These are phyloP conservation scores for Phytophthora parvispora DNA, from an alignment of 352 stramenopile genomes.

Conservation along the genomic window DNA sequence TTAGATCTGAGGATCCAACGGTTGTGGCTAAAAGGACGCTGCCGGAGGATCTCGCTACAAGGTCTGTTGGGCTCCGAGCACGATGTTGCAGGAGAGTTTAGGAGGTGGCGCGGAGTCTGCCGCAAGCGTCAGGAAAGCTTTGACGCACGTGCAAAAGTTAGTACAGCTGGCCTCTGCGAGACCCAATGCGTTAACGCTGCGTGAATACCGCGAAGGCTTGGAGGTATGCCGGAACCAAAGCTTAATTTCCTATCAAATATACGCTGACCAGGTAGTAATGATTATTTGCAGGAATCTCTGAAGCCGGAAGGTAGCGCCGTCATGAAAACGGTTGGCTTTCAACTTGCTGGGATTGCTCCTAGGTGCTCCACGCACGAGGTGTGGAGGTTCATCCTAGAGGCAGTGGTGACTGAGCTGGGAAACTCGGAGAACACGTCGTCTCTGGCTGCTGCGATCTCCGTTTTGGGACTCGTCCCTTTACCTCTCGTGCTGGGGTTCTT, in stretches of 20 bases:
- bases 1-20: neutral
- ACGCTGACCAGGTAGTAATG: neutral
- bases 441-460: slow-evolving; percentile 58
- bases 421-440: slow-evolving; percentile 68
- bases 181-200: slow-evolving; percentile 64
- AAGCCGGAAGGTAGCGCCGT: slow-evolving; percentile 62
- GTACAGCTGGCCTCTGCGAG: slow-evolving; percentile 61
- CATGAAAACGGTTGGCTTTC: slow-evolving; percentile 82
- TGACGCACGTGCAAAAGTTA: slow-evolving; percentile 72
- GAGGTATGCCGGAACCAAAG: slow-evolving; percentile 40
- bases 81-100: slow-evolving; percentile 62
- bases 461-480: slow-evolving; percentile 67
- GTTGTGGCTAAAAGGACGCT: neutral
- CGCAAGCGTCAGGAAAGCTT: slow-evolving; percentile 53
- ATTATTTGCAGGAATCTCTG: slow-evolving; percentile 62
- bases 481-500: slow-evolving; percentile 75
- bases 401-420: slow-evolving; percentile 71
- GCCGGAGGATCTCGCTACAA: neutral
- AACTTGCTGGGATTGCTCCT: slow-evolving; percentile 62
- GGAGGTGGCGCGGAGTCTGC: slow-evolving; percentile 52
- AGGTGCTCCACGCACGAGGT: slow-evolving; percentile 69
- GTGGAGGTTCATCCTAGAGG: slow-evolving; percentile 74
- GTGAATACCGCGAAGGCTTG: slow-evolving; percentile 69
- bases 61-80: neutral
- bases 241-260: neutral